phyloP scores from a whole-genome alignment of 2,329 filamentous ascomycete species.

The Arthrocladium fulminans region DNA sequence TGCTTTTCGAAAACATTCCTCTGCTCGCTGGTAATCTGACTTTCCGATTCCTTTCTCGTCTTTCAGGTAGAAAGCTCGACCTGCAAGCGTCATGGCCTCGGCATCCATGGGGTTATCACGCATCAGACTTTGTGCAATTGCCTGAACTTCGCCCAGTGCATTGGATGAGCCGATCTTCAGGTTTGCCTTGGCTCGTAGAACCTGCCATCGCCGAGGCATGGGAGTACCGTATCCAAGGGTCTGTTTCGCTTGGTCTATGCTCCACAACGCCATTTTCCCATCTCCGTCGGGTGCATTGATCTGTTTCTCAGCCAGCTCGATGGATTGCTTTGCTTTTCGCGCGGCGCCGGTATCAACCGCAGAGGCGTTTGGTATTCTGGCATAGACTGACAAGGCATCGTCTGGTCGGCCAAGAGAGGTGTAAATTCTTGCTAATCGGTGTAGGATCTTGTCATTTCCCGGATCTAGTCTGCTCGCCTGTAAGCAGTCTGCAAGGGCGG shows the following conservation, averaged over 20 bases:
- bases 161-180: slow-evolving; percentile 88
- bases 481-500: slow-evolving; percentile 80
- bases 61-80: slow-evolving; percentile 76
- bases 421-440: slow-evolving; percentile 82
- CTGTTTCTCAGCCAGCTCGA: slow-evolving; percentile 69
- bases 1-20: slow-evolving; percentile 85
- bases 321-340: slow-evolving; percentile 58
- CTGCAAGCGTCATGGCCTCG: slow-evolving; percentile 82
- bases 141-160: slow-evolving; percentile 82
- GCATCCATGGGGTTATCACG: slow-evolving; percentile 84
- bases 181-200: slow-evolving; percentile 86
- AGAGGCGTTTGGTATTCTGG: slow-evolving; percentile 64
- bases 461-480: slow-evolving; percentile 75
- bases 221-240: slow-evolving; percentile 64
- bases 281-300: slow-evolving; percentile 60
- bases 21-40: slow-evolving; percentile 59
- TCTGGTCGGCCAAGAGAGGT: slow-evolving; percentile 77
- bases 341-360: slow-evolving; percentile 79
- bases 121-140: slow-evolving; percentile 79
- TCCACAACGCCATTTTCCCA: slow-evolving; percentile 85
- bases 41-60: slow-evolving; percentile 62
- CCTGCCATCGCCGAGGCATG: slow-evolving; percentile 84
- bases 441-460: slow-evolving; percentile 75
- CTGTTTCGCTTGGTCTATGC: slow-evolving; percentile 81
- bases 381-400: slow-evolving; percentile 75